A percentile compares a stretch with the other conserved stretches of the same genome.
These are phyloP conservation scores for Cyclotella cryptica DNA, from an alignment of 108 stramenopile species.

Conservation along the genomic window DNA sequence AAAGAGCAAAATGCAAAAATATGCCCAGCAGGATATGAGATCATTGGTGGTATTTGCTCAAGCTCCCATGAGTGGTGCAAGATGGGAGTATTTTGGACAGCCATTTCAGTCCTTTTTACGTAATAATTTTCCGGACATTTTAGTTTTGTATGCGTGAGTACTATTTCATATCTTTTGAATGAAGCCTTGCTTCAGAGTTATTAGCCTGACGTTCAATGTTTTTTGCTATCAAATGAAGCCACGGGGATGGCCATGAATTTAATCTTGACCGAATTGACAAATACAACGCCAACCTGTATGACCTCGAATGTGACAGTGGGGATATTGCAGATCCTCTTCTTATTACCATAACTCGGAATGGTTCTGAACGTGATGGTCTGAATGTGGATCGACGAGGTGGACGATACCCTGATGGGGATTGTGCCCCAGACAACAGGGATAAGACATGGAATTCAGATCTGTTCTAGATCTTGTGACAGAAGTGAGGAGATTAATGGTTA, in stretches of 20 bases:
- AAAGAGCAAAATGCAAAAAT: constrained; percentile 32
- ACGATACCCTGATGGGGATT: too few relatives aligned
- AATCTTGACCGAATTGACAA: constrained; percentile 11
- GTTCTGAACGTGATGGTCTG: constrained; percentile 10
- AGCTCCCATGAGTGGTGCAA: too few relatives aligned
- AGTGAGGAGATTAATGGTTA: too few relatives aligned
- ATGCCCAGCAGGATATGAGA: too few relatives aligned
- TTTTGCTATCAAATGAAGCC: not conserved
- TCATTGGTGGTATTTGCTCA: too few relatives aligned
- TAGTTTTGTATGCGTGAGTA: too few relatives aligned
- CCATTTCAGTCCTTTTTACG: constrained; percentile 33
- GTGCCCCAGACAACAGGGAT: too few relatives aligned
- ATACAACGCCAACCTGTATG: constrained; percentile 27
- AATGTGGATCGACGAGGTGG: too few relatives aligned
- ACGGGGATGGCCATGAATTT: constrained; percentile 42
- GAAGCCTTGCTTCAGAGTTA: not conserved
- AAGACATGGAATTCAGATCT: constrained; percentile 36
- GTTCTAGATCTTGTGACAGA: too few relatives aligned
- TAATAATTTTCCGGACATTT: constrained; percentile 23
- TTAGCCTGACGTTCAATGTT: not conserved
- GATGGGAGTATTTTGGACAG: constrained; percentile 34
- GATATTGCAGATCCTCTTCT: constrained; percentile 28
- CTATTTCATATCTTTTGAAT: too few relatives aligned
- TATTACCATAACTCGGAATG: constrained; percentile 16
- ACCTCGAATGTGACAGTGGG: constrained; percentile 33